Evolutionary conservation across 106 monocot species (phyloP).

Genomic region (Platanthera guangdongensis): DNA sequence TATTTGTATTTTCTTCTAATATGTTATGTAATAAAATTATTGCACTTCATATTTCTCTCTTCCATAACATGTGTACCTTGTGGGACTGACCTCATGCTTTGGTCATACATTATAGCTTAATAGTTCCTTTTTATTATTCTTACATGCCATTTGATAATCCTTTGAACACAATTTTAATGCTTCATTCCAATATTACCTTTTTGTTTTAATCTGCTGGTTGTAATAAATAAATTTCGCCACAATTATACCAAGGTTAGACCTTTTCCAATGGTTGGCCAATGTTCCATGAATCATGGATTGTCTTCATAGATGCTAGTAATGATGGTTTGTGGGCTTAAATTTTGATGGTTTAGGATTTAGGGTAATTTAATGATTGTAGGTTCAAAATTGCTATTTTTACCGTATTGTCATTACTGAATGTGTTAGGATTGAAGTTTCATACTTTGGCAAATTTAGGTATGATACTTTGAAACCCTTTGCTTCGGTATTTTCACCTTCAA

Average conservation of each 20-base stretch:
- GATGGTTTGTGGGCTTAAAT: not conserved
- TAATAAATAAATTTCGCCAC: not conserved
- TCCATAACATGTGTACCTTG: not conserved
- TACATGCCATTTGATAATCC: not conserved
- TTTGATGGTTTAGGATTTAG: not conserved
- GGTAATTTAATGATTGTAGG: too few species aligned
- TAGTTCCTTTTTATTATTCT: not conserved
- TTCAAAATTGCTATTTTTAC: too few species aligned
- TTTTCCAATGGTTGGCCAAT: not conserved
- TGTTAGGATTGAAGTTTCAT: too few species aligned
- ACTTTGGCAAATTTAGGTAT: too few species aligned
- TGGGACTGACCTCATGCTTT: too few species aligned
- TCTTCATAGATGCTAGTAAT: not conserved
- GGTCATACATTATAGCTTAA: not conserved
- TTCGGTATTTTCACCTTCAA: not conserved
- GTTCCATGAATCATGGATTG: not conserved
- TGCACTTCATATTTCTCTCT: too few species aligned
- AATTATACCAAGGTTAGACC: not conserved
- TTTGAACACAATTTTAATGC: not conserved
- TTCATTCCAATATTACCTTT: not conserved
- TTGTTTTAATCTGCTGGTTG: not conserved
- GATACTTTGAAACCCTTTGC: too few species aligned
- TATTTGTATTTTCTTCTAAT: too few species aligned
- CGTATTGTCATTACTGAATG: too few species aligned
- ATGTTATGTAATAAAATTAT: too few species aligned